Evolutionary conservation across 495 filamentous ascomycete species (phyloP), one percentile per base, ranked within the genome.

Genomic region (Glarea lozoyensis): DNA sequence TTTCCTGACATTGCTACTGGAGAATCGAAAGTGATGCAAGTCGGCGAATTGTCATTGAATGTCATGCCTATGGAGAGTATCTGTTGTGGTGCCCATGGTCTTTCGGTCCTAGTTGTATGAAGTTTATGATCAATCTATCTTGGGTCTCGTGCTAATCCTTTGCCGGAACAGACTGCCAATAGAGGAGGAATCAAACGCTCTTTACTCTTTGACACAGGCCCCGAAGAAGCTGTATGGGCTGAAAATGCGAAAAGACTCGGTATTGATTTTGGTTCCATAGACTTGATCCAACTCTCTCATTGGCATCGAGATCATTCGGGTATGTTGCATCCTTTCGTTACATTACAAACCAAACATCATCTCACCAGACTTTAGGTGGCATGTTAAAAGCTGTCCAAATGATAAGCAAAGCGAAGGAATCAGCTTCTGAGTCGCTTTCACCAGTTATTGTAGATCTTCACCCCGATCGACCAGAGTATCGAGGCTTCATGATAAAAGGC

Each of bases 181-280:
- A 72, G 69, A 53, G 70, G 63, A 10, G 63, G 66, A 12, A 56
- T 59, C 38, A 67, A 65, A 15, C 73, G 73, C 37, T 63, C 67
- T n/a, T 52, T 81, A 5, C 67, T 81, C 2, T 79, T 81, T 46
- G 76, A 81, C 56, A 65, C 72, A 0, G 76, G 76, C 0, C 76
- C 76, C 1, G 73, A 78, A 54, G 74, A 69, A 16, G 60, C 65
- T n/a, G 59, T 60, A 3, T 81, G 73, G 69, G 66, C 75, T 43
- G 55, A 64, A 12, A 81, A 81, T 49, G 69, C 64, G 5, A 66
- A 59, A 4, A 59, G 76, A 1, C 54, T 81, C 10, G 57, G 62
- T 19, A 56, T 69, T 2, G 62, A 74, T 57, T 54, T 76, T 1
- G 58, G 47, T 4, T 31, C 13, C 3, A 55, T 69, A 27, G 62